Evolutionary conservation across 805 yeast genomes (phyloP).

Genomic region (Lipomyces yamadae): DNA sequence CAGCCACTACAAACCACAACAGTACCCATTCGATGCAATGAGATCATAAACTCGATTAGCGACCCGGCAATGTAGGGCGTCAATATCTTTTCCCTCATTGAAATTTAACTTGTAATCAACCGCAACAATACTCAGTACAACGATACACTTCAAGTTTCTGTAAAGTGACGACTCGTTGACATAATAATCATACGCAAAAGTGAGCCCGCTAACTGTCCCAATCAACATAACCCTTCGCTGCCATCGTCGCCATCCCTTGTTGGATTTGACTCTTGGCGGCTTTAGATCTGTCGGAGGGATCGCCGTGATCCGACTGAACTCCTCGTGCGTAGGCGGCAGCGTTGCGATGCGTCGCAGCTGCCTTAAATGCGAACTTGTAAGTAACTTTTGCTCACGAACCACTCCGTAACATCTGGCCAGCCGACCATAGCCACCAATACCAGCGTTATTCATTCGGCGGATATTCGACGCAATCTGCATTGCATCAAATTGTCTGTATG

Average conservation of each 20-base stretch:
- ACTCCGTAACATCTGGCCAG: not conserved
- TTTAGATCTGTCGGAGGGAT: not conserved
- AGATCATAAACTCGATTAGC: slow-evolving; percentile 57
- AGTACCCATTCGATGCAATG: slow-evolving; percentile 49
- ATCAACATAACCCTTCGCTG: slow-evolving; percentile 6
- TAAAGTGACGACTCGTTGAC: slow-evolving; percentile 56
- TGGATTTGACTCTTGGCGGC: slow-evolving; percentile 1
- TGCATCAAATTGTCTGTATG: not conserved
- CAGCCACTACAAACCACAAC: not conserved
- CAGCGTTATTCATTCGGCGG: not conserved
- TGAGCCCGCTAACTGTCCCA: slow-evolving; percentile 31
- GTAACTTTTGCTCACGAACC: not conserved
- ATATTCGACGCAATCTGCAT: not conserved
- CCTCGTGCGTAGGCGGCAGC: not conserved
- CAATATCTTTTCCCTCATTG: slow-evolving; percentile 53
- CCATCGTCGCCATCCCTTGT: not conserved
- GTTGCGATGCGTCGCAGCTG: not conserved
- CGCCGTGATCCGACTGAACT: slow-evolving; percentile 1
- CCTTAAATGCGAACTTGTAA: not conserved
- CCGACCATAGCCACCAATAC: not conserved
- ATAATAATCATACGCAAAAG: slow-evolving; percentile 48
- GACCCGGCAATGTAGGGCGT: slow-evolving; percentile 61
- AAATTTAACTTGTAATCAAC: slow-evolving; percentile 64
- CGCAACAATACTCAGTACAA: slow-evolving; percentile 57
- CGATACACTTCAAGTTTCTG: slow-evolving; percentile 60